Base-by-base conservation (phyloP, 2,329 filamentous ascomycete genomes). In the Colletotrichum sp. region DNA sequence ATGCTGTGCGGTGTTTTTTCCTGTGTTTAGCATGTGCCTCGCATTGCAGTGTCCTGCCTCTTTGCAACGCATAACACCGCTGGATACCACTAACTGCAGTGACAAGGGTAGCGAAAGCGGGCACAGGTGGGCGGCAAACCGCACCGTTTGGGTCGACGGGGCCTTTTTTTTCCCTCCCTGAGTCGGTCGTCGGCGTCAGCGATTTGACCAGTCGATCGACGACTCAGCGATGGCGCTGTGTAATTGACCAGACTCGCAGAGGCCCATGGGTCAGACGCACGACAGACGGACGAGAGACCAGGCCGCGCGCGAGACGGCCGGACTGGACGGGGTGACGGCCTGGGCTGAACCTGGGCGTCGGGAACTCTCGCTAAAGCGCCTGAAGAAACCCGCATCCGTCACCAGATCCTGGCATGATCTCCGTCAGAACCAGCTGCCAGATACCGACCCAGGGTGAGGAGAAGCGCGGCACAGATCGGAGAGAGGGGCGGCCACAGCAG, bases 381-480 rank as follows among this genome's bases (percentile, higher is more conserved):
- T 65, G 70, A 73, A 36, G 70, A 73, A 65, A 64, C 30, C 70
- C 74, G 70, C 57, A 62, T 65, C 74, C 74, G 64, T 74, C 74
- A 76, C 49, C 74, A 74, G 74, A 76, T 76, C 70, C 74, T 76
- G 74, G 70, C 70, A 73, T 69, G 74, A 69, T 76, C 74, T 76
- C 70, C 74, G 18, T 39, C 74, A 55, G 52, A 60, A 59, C 73
- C 70, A 68, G 60, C 70, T 73, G 71, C 65, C 71, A 76, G 64
- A 65, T 76, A 71, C 73, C 69, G 59, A 49, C 34, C 74, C 60
- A 76, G 70, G 69, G 73, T 69, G 59, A 68, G 26, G 57, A 72
- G 71, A 34, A 55, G 57, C 26, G 44, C 73, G 70, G 73, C 73
- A 76, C 57, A 73, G 73, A 73, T 76, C 70, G 64, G 73, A 73